phyloP scores from a whole-genome alignment of 371 early-diverging fungal species.

The Mortierella sp. region DNA sequence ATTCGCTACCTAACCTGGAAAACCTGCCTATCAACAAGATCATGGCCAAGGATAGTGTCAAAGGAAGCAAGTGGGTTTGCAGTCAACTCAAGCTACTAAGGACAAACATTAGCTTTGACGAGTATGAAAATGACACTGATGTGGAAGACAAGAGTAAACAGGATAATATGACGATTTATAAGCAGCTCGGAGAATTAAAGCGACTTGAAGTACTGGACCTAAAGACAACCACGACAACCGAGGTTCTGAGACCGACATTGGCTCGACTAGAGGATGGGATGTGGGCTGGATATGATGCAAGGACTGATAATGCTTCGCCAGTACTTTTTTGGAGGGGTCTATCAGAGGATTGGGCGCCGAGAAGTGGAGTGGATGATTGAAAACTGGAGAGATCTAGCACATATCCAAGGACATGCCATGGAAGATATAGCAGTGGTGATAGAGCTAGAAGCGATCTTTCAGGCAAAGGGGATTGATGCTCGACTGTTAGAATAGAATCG shows the following conservation, averaged over 20 bases:
- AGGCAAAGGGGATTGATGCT: background rate
- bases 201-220: background rate
- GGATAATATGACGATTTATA: background rate
- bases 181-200: background rate
- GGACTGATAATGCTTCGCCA: background rate
- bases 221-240: background rate
- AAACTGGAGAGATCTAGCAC: background rate
- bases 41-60: too few relatives aligned
- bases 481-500: background rate
- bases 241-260: background rate
- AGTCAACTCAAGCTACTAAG: too few relatives aligned
- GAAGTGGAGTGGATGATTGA: background rate
- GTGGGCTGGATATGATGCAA: background rate
- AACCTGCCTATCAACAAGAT: too few relatives aligned
- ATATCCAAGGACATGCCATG: too few relatives aligned
- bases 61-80: too few relatives aligned
- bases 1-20: too few relatives aligned
- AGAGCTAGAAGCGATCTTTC: background rate
- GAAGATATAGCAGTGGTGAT: background rate
- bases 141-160: too few relatives aligned
- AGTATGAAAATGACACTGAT: too few relatives aligned
- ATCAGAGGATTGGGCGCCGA: background rate
- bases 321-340: background rate
- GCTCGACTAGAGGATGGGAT: background rate
- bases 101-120: too few relatives aligned